A percentile compares a stretch with the other conserved stretches of the same genome.
phyloP scores from a whole-genome alignment of 306 rosid genomes.

The Senna tora region DNA sequence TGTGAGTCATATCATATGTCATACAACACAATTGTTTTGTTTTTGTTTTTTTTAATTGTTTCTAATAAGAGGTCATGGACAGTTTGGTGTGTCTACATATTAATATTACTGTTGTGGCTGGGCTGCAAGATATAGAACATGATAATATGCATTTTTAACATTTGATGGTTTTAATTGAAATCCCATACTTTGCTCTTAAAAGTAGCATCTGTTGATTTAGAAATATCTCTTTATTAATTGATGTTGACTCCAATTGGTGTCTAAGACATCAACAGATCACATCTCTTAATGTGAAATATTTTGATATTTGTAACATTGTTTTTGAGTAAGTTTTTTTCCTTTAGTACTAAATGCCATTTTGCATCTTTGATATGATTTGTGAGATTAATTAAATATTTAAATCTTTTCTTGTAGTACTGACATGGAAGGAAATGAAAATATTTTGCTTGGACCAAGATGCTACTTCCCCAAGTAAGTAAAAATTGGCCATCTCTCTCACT shows the following conservation, averaged over 20 bases:
- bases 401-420: conserved; percentile 47
- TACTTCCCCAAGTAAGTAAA: conserved; percentile 85
- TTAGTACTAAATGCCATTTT: conserved; percentile 19
- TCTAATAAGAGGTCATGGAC: too few species aligned
- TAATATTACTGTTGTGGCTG: too few species aligned
- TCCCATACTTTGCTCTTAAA: too few species aligned
- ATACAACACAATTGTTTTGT: too few species aligned
- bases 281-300: conserved; percentile 65
- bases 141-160: too few species aligned
- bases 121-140: too few species aligned
- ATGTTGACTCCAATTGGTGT: conserved; percentile 72
- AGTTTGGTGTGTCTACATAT: too few species aligned
- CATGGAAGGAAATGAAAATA: conserved; percentile 51
- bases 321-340: conserved; percentile 54
- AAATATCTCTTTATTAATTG: too few species aligned
- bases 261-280: conserved; percentile 62
- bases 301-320: conserved; percentile 55
- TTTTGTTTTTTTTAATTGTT: too few species aligned
- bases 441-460: conserved; percentile 48
- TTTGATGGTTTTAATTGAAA: too few species aligned
- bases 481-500: conserved; percentile 27
- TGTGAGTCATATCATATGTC: too few species aligned
- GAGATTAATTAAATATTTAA: conserved; percentile 13
- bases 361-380: conserved; percentile 22
- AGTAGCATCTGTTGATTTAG: too few species aligned